A percentile compares a stretch with the other conserved stretches of the same genome.
phyloP scores from a whole-genome alignment of 2,329 filamentous ascomycete genomes.

The Geosmithia morbida region DNA sequence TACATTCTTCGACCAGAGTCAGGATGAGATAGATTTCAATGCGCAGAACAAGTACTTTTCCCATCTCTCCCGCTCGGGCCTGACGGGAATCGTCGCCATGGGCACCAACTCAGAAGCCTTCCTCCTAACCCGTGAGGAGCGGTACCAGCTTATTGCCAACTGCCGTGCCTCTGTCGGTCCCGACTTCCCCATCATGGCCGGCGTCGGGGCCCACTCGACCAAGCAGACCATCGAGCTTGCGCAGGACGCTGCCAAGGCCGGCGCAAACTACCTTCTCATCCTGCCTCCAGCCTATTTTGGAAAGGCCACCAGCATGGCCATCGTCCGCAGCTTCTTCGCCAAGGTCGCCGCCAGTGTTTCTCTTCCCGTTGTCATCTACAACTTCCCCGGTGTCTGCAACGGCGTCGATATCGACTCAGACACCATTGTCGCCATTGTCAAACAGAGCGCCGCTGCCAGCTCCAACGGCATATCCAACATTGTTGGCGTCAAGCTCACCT shows the following conservation, averaged over 20 bases:
- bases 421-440: slow-evolving; percentile 49
- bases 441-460: slow-evolving; percentile 32
- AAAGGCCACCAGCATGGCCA: slow-evolving; percentile 40
- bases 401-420: slow-evolving; percentile 55
- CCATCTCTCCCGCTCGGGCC: slow-evolving; percentile 32
- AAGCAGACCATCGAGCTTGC: slow-evolving; percentile 47
- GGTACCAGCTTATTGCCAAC: slow-evolving; percentile 36
- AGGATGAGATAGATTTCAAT: slow-evolving; percentile 30
- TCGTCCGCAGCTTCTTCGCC: slow-evolving; percentile 44
- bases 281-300: slow-evolving; percentile 52
- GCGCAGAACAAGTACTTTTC: slow-evolving; percentile 34
- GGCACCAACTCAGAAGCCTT: slow-evolving; percentile 43
- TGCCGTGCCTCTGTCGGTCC: slow-evolving; percentile 68
- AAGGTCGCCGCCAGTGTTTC: slow-evolving; percentile 36
- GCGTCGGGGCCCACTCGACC: slow-evolving; percentile 49
- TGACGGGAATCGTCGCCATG: slow-evolving; percentile 36
- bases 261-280: slow-evolving; percentile 46
- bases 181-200: slow-evolving; percentile 74
- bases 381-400: slow-evolving; percentile 55
- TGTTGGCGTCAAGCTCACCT: slow-evolving; percentile 53
- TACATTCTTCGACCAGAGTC: slow-evolving; percentile 35
- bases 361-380: slow-evolving; percentile 50
- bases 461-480: slow-evolving; percentile 23
- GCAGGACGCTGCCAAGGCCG: slow-evolving; percentile 41
- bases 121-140: slow-evolving; percentile 44